Base-by-base conservation (phyloP, 495 filamentous ascomycete species). In the Cryomyces minteri region DNA sequence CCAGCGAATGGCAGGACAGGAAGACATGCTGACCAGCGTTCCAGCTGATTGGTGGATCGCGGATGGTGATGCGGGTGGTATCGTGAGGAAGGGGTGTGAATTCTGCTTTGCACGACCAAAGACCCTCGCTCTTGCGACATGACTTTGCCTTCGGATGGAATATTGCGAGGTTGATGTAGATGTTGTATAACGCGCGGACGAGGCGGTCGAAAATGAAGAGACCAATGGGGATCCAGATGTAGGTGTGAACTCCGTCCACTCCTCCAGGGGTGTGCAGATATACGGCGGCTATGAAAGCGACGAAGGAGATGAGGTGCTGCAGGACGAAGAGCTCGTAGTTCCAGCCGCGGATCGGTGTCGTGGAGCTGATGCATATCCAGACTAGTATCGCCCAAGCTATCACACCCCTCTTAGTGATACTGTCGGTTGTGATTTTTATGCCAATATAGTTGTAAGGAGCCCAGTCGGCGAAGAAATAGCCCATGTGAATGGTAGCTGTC, bases 321-420 rank as follows among this genome's bases (percentile, higher is more conserved):
- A 84, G 45, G 11, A 93, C 79, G 50, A 90, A 93, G 32, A 92
- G 54, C 58, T 92, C 86, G 51, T 92, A 90, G 32, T 69, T 67
- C 58, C 75, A 64, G 1, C 73, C 63, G 10, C 85, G 71, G 31
- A 92, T 63, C 0, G 84, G 84, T 2, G 74, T 72, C 11, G 80
- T 67, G 6, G 78, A 79, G 29, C 74, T 72, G 9, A 92, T 50
- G 18, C 77, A 64, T 31, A 83, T 79, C 71, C 80, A 92, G 0
- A 78, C 62, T 37, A 92, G 56, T 10, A 92, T 62, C 18, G 62
- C 70, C 82, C 82, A 90, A 11, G 84, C 80, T 0, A 71, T 79
- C 33, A 93, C 57, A 0, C 85, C 85, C 18, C 74, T 72, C 49
- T 76, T 70, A 31, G 76, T 67, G 50, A 84, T 76, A 4, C 69